A percentile compares a stretch with the other conserved stretches of the same genome.
Conservation (phyloP, 1,284 basidiomycete genomes). For the Ustilago bromivora region DNA sequence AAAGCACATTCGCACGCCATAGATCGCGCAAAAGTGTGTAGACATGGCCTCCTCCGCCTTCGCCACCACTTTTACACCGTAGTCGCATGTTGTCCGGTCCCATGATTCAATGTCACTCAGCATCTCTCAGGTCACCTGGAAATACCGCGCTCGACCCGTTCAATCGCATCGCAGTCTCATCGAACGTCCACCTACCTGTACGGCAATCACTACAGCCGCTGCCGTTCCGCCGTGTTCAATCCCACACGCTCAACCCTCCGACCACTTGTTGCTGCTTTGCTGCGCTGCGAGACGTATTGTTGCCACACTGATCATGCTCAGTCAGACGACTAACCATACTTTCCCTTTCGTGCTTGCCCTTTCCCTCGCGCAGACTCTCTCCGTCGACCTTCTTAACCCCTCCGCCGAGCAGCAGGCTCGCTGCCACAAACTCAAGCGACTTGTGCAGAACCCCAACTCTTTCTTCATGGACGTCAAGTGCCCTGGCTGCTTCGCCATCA, state of each 20-base stretch:
- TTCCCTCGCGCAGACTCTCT: slow-evolving; percentile 81
- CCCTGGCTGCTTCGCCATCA: slow-evolving; percentile 94
- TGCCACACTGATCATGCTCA: not conserved
- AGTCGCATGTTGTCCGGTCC: no score
- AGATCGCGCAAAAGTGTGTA: no score
- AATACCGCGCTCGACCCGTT: no score
- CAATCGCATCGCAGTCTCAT: no score
- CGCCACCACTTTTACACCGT: no score
- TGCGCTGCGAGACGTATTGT: slow-evolving; percentile 10
- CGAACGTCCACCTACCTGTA: no score
- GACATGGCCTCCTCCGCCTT: no score
- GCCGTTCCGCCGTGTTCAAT: no score
- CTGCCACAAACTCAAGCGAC: slow-evolving; percentile 96
- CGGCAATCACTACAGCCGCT: no score
- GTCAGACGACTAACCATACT: slow-evolving; percentile 9
- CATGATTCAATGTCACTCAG: no score
- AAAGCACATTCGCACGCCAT: no score
- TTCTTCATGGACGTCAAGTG: slow-evolving; percentile 99
- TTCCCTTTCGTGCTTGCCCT: not conserved
- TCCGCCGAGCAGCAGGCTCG: slow-evolving; percentile 80
- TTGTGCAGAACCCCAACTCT: slow-evolving; percentile 82
- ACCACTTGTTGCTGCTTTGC: not conserved
- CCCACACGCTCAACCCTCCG: not conserved
- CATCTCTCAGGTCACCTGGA: not conserved
- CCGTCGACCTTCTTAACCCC: slow-evolving; percentile 97